Evolutionary conservation across 345 rosid species (phyloP).

Genomic region (Acer campestre): DNA sequence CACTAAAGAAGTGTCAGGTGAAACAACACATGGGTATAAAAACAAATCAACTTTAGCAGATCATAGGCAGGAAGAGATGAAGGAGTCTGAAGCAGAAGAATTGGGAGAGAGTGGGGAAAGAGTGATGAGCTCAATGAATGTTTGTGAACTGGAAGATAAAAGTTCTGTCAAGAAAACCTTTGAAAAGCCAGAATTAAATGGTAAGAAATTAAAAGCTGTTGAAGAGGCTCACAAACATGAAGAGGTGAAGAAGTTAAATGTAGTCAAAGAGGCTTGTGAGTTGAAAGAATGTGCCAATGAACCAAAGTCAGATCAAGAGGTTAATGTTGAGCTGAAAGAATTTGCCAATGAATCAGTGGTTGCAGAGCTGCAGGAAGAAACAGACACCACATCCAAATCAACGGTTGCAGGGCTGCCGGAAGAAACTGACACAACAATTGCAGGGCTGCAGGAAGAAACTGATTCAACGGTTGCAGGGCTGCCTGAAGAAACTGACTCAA

Average conservation of each 20-base stretch:
- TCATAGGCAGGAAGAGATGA: conserved; percentile 35
- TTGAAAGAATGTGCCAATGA: conserved; percentile 23
- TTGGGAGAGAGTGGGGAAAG: conserved; percentile 39
- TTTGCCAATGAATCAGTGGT: conserved; percentile 18
- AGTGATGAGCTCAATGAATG: conserved; percentile 28
- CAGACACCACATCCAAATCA: background rate
- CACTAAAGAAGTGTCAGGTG: conserved; percentile 27
- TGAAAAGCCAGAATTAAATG: conserved; percentile 39
- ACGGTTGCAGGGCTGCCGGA: conserved; percentile 28
- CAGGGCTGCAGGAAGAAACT: conserved; percentile 25
- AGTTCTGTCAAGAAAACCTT: conserved; percentile 18
- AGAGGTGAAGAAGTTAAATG: conserved; percentile 35
- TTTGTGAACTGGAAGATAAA: conserved; percentile 31
- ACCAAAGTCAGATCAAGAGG: conserved; percentile 30
- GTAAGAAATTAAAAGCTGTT: conserved; percentile 28
- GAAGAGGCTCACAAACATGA: conserved; percentile 38
- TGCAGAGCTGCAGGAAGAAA: conserved; percentile 29
- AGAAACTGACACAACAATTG: conserved; percentile 22
- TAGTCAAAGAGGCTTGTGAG: conserved; percentile 32
- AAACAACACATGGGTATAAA: conserved; percentile 26
- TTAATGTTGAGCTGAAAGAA: conserved; percentile 33
- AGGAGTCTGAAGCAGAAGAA: conserved; percentile 34
- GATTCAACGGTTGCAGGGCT: conserved; percentile 22
- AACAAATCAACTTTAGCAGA: conserved; percentile 30
- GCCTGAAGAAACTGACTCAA: conserved; percentile 20